A percentile compares a stretch with the other conserved stretches of the same genome.
Conservation (phyloP, 1,139 yeast genomes). For the Kodamaea derodonti region DNA sequence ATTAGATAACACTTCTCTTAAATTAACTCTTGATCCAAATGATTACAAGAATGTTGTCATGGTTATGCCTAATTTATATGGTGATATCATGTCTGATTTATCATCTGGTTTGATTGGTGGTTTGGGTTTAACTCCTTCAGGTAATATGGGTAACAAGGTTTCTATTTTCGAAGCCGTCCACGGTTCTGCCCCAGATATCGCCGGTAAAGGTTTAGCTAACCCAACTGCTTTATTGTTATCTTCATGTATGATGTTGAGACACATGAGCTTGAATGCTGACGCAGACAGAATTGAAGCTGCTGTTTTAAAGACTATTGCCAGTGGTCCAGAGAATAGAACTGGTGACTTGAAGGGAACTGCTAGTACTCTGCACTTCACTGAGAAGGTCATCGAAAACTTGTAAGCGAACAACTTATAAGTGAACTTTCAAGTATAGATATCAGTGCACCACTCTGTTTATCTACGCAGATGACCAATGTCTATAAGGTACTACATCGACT, state of each 20-base stretch:
- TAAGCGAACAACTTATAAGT: conserved; percentile 15
- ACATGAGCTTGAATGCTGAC: conserved; percentile 79
- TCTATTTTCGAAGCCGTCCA: conserved; percentile 98
- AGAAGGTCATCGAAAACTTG: conserved; percentile 52
- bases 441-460: too few relatives aligned
- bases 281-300: conserved; percentile 87
- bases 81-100: conserved; percentile 96
- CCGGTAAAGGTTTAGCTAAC: conserved; percentile 94
- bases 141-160: conserved; percentile 97
- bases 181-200: conserved; percentile 98
- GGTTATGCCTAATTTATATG: conserved; percentile 99
- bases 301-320: conserved; percentile 87
- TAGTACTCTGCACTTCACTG: conserved; percentile 81
- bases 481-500: too few relatives aligned
- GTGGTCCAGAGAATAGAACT: conserved; percentile 90
- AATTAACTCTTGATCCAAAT: conserved; percentile 83
- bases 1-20: conserved; percentile 92
- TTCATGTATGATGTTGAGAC: conserved; percentile 98
- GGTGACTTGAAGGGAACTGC: conserved; percentile 95
- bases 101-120: conserved; percentile 98
- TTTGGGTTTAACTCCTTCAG: conserved; percentile 96
- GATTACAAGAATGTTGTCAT: conserved; percentile 78
- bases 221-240: conserved; percentile 96
- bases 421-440: not conserved
- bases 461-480: too few relatives aligned